Conservation (phyloP, 2,329 filamentous ascomycete genomes). For the Ampelomyces quisqualis region DNA sequence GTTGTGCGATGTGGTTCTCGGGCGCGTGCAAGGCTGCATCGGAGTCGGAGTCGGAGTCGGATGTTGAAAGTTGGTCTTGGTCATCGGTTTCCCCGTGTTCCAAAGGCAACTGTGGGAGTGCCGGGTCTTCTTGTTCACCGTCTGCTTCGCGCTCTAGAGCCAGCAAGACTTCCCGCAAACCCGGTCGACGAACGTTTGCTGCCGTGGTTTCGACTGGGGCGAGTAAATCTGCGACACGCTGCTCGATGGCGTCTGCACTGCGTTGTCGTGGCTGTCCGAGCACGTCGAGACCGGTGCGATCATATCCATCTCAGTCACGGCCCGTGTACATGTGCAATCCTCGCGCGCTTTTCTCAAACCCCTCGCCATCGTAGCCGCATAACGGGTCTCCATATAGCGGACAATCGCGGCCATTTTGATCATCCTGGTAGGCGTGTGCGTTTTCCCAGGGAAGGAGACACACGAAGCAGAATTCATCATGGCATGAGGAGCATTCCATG, state of each 20-base stretch:
- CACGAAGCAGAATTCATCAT: constrained; percentile 16
- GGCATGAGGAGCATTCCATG: constrained; percentile 11
- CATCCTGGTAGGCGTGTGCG: background rate
- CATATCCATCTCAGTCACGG: constrained; percentile 1
- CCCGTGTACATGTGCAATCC: constrained; percentile 11
- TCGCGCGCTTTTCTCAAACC: constrained; percentile 5
- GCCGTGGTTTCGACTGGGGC: background rate
- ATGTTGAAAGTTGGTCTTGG: too few species aligned
- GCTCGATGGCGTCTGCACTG: too few species aligned
- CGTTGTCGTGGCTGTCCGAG: background rate
- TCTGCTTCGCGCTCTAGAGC: too few species aligned
- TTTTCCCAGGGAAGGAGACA: constrained; percentile 8
- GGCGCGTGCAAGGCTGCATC: too few species aligned
- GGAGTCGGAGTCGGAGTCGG: too few species aligned
- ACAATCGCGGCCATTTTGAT: too few species aligned
- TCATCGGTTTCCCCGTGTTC: too few species aligned
- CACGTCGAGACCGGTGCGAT: background rate
- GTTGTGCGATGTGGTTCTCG: too few species aligned
- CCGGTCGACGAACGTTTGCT: too few species aligned
- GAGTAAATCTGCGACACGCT: background rate
- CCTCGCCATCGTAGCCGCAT: constrained; percentile 11
- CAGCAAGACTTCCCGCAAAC: too few species aligned
- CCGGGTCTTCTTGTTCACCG: too few species aligned
- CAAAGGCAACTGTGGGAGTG: too few species aligned
- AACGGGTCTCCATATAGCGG: constrained; percentile 7